Conservation (phyloP, 352 stramenopile genomes). For the Globisporangium nodosum region DNA sequence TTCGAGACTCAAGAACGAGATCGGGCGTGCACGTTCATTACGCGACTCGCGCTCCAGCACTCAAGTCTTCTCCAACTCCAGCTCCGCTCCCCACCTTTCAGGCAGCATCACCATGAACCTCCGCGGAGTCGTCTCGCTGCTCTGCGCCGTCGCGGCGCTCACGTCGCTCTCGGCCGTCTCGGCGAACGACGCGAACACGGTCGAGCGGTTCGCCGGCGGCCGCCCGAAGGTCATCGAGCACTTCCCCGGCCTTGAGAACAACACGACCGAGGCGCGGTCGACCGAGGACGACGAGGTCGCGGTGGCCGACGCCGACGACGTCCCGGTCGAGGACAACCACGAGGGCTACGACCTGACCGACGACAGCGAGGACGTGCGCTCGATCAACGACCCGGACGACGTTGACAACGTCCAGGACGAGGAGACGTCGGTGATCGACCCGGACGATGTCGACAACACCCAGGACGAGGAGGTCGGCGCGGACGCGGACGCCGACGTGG, state of each 20-base stretch:
- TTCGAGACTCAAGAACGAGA: too few relatives aligned
- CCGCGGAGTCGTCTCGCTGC: slow-evolving; percentile 9
- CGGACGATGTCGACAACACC: neutral
- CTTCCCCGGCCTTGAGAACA: slow-evolving; percentile 3
- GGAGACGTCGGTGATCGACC: neutral
- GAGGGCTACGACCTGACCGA: too few relatives aligned
- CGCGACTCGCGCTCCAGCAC: slow-evolving; percentile 1
- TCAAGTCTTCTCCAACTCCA: neutral
- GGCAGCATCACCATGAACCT: slow-evolving; percentile 3
- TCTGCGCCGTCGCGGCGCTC: slow-evolving; percentile 7
- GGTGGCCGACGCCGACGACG: neutral
- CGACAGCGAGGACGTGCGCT: neutral
- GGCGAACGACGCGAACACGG: slow-evolving; percentile 2
- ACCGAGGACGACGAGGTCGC: neutral
- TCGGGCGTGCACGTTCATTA: neutral
- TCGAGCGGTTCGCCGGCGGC: slow-evolving; percentile 1
- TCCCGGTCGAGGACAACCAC: too few relatives aligned
- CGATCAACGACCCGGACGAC: neutral
- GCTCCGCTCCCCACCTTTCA: neutral
- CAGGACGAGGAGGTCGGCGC: neutral
- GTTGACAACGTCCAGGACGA: neutral
- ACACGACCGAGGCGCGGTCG: slow-evolving; percentile 4
- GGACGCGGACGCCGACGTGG: neutral
- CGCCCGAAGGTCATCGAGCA: neutral
- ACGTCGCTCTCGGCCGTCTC: slow-evolving; percentile 10